Base-by-base conservation (phyloP, 495 filamentous ascomycete genomes). In the Xylaria venustula region DNA sequence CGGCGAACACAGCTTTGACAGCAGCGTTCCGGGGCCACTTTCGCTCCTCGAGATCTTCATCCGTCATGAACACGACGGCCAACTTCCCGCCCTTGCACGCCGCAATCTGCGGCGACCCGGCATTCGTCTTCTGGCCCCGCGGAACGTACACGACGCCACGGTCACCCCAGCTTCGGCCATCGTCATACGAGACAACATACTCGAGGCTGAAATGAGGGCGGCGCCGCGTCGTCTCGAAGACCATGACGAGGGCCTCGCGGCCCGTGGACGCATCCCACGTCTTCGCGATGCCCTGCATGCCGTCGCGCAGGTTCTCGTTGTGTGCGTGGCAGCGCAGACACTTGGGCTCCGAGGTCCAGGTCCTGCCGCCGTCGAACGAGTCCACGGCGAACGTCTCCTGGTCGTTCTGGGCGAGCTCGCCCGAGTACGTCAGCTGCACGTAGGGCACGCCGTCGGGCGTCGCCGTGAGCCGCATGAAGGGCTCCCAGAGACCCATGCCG, bases 41-140 rank as follows among this genome's bases (percentile, higher is more conserved):
- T 22, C 58, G 34, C 44, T 32, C 55, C 3, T 58, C 67, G 4
- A 60, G 46, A 22, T 86, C 81, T 64, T 87, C 84, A 57, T 88
- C 83, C 0, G 83, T 86, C 82, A 85, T 85, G 64, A 87, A 87
- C 8, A 84, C 78, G 0, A 80, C 80, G 2, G 77, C 83, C 63
- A 88, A 26, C 34, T 56, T 63, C 8, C 75, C 77, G n/a, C 78
- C 82, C 44, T 81, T 80, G 0, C 76, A 80, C 17, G 79, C 77
- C 6, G 80, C 75, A 48, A 87, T 80, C 71, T 86, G 83, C 26
- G 86, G 86, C 14, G 86, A 79, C 9, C 85, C 84, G 0, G 85
- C 84, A 36, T 73, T 71, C 36, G 75, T 75, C 0, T 77, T 78
- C 12, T 54, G 47, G 30, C 64, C 47, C 1, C 64, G 70, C 1